Conservation (phyloP, 2,329 filamentous ascomycete species). For the Teratosphaeria nubilosa region DNA sequence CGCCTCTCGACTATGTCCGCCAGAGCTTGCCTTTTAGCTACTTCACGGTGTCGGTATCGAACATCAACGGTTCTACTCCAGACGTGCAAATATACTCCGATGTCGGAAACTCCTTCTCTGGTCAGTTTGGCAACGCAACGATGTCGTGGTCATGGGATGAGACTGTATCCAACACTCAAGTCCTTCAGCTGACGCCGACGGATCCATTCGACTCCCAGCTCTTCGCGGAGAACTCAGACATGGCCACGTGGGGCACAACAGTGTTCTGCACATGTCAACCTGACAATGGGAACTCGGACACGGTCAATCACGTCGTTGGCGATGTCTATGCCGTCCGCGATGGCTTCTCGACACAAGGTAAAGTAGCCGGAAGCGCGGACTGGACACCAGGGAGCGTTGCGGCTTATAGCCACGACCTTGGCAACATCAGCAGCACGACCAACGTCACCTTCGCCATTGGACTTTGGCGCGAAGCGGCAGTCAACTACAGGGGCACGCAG, state of each 20-base stretch:
- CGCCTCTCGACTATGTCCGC: slow-evolving; percentile 31
- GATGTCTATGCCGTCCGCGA: slow-evolving; percentile 18
- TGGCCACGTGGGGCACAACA: slow-evolving; percentile 34
- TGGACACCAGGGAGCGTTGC: slow-evolving; percentile 18
- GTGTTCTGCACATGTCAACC: slow-evolving; percentile 29
- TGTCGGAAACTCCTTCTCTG: slow-evolving; percentile 37
- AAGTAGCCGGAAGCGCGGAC: slow-evolving; percentile 21
- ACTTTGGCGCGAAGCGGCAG: slow-evolving; percentile 29
- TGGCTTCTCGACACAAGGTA: slow-evolving; percentile 25
- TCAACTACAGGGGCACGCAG: slow-evolving; percentile 31
- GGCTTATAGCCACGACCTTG: slow-evolving; percentile 32
- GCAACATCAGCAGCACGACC: slow-evolving; percentile 14
- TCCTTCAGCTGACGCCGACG: not conserved
- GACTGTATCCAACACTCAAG: not conserved
- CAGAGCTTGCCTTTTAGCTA: slow-evolving; percentile 38
- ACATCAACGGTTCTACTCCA: slow-evolving; percentile 11
- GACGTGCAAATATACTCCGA: slow-evolving; percentile 33
- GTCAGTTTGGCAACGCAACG: slow-evolving; percentile 14
- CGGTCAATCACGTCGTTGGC: slow-evolving; percentile 18
- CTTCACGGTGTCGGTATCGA: slow-evolving; percentile 29
- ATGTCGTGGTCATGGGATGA: not conserved
- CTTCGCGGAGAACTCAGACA: slow-evolving; percentile 18
- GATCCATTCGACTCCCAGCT: slow-evolving; percentile 20
- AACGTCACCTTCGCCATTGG: slow-evolving; percentile 30
- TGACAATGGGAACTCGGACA: slow-evolving; percentile 16